phyloP scores from a whole-genome alignment of 352 stramenopile species.

The Peronospora belbahrii region DNA sequence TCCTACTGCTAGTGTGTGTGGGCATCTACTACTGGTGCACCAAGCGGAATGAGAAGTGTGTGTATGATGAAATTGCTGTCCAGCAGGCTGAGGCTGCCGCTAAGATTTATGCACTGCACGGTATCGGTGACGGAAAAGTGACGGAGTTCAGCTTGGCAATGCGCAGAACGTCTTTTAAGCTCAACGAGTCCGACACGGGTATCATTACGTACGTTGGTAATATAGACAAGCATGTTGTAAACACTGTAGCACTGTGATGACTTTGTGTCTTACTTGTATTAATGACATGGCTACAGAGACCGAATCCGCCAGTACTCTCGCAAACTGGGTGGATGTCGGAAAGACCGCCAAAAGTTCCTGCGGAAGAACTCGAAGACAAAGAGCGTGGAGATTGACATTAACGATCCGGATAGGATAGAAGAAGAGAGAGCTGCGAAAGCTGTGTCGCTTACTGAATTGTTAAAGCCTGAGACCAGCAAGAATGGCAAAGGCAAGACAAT shows the following conservation, averaged over 20 bases:
- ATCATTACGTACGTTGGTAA: conserved; percentile 62
- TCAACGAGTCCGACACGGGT: conserved; percentile 42
- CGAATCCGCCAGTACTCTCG: conserved; percentile 70
- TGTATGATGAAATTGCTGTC: conserved; percentile 65
- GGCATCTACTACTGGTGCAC: conserved; percentile 57
- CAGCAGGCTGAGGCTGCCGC: conserved; percentile 46
- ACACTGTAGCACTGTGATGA: neutral
- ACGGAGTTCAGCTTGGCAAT: conserved; percentile 38
- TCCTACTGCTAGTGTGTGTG: conserved; percentile 54
- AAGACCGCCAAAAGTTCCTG: conserved; percentile 72
- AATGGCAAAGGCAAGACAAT: conserved; percentile 21
- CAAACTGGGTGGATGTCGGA: conserved; percentile 50
- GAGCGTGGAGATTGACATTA: conserved; percentile 19
- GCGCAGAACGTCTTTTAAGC: conserved; percentile 65
- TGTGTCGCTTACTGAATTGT: conserved; percentile 3
- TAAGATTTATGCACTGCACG: conserved; percentile 62
- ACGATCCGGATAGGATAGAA: conserved; percentile 25
- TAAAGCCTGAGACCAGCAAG: conserved; percentile 9
- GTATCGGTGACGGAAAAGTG: conserved; percentile 40
- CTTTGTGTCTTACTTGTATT: neutral
- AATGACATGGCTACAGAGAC: conserved; percentile 28
- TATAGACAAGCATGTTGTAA: neutral
- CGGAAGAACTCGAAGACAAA: conserved; percentile 28
- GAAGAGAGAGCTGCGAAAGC: conserved; percentile 5
- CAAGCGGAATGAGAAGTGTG: conserved; percentile 43